A percentile compares a stretch with the other conserved stretches of the same genome.
These are phyloP conservation scores for Quillaja saponaria DNA, from an alignment of 306 rosid genomes.

Conservation along the genomic window DNA sequence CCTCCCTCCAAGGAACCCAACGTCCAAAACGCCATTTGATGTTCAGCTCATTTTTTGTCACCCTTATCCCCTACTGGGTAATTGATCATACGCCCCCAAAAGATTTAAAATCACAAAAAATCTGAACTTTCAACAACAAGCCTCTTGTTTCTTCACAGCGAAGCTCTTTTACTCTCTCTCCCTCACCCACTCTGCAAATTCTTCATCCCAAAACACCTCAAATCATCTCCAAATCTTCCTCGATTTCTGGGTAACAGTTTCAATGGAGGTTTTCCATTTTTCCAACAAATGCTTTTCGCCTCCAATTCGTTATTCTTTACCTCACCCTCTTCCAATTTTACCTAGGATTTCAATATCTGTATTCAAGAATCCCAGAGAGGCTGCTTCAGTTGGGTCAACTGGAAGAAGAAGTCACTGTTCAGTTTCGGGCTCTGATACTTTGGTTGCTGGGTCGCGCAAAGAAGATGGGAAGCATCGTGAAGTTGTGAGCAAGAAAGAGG, in stretches of 20 bases:
- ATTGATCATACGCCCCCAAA: no score
- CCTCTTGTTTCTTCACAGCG: no score
- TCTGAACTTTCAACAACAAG: no score
- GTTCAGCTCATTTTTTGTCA: no score
- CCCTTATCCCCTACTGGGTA: no score
- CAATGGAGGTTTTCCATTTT: slow-evolving; percentile 59
- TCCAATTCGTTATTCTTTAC: slow-evolving; percentile 37
- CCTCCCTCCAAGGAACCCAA: no score
- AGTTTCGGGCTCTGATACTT: slow-evolving; percentile 72
- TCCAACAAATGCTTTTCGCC: slow-evolving; percentile 46
- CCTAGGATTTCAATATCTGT: slow-evolving; percentile 39
- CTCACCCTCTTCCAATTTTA: slow-evolving; percentile 36
- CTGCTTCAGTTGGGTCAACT: slow-evolving; percentile 17
- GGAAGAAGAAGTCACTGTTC: slow-evolving; percentile 42
- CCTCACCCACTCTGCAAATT: no score
- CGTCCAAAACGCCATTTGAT: no score
- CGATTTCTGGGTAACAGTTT: background rate
- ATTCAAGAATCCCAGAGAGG: slow-evolving; percentile 20
- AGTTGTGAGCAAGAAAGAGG: slow-evolving; percentile 45
- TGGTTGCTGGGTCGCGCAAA: slow-evolving; percentile 51
- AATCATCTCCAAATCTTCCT: no score
- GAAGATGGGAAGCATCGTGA: slow-evolving; percentile 40
- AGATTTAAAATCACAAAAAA: no score
- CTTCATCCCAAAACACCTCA: no score
- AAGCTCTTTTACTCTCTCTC: no score